phyloP scores from a whole-genome alignment of 2,329 filamentous ascomycete species.

The Talaromyces sp. region DNA sequence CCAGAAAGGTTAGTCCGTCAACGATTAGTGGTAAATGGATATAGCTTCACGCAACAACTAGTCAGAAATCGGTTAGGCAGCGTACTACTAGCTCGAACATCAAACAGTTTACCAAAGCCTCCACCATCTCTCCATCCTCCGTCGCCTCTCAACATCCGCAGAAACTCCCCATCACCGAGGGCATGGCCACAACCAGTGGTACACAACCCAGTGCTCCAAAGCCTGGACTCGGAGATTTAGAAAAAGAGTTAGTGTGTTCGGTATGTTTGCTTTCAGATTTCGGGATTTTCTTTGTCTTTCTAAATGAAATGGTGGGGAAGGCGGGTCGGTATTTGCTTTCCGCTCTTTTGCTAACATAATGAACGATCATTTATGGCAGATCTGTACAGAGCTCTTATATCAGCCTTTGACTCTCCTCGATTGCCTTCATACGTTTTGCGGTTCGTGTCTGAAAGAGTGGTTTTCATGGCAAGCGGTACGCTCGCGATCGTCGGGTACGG shows the following conservation, averaged over 20 bases:
- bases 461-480: slow-evolving; percentile 71
- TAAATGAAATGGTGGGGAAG: slow-evolving; percentile 10
- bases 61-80: neutral
- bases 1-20: neutral
- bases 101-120: neutral
- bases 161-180: neutral
- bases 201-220: slow-evolving; percentile 12
- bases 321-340: neutral
- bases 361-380: slow-evolving; percentile 52
- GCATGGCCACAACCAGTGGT: slow-evolving; percentile 13
- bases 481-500: slow-evolving; percentile 43
- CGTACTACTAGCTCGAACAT: neutral
- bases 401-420: slow-evolving; percentile 87
- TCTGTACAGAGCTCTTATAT: slow-evolving; percentile 92
- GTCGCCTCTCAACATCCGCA: neutral
- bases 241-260: slow-evolving; percentile 92
- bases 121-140: neutral
- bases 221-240: slow-evolving; percentile 57
- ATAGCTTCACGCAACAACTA: neutral
- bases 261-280: slow-evolving; percentile 52
- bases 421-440: slow-evolving; percentile 94
- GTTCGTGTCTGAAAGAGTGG: slow-evolving; percentile 93
- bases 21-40: neutral
- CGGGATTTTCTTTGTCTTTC: slow-evolving; percentile 14
- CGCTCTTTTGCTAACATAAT: slow-evolving; percentile 9